A percentile compares a stretch with the other conserved stretches of the same genome.
phyloP scores from a whole-genome alignment of 163 green algal species.

The Picocystis sp. region DNA sequence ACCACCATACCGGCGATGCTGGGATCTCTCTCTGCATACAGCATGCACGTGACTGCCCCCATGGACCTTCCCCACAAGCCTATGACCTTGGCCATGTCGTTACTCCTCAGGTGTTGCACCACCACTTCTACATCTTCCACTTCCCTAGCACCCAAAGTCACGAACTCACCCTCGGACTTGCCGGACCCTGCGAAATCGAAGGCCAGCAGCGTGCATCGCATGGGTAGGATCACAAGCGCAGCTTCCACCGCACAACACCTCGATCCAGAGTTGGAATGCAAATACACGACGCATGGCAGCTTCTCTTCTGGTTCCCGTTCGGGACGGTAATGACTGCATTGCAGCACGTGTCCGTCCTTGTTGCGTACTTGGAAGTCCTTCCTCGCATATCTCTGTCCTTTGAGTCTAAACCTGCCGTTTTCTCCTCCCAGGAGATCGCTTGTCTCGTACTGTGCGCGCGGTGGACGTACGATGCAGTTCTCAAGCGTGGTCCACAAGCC shows the following conservation, averaged over 20 bases:
- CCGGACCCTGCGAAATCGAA: slow-evolving; percentile 84
- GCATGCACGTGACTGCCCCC: slow-evolving; percentile 81
- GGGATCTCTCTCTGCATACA: slow-evolving; percentile 53
- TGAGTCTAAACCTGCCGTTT: no score
- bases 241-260: slow-evolving; percentile 74
- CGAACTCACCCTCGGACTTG: slow-evolving; percentile 68
- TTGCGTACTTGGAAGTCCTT: no score
- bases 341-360: no score
- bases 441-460: no score
- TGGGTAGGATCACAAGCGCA: slow-evolving; percentile 54
- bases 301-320: slow-evolving; percentile 5
- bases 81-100: slow-evolving; percentile 33
- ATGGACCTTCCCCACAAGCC: slow-evolving; percentile 87
- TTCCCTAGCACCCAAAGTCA: slow-evolving; percentile 77
- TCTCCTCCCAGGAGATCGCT: no score
- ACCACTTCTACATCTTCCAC: slow-evolving; percentile 53
- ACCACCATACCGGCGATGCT: slow-evolving; percentile 52
- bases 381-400: no score
- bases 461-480: no score
- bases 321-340: not conserved
- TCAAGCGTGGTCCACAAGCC: no score
- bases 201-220: slow-evolving; percentile 64
- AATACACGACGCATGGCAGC: slow-evolving; percentile 73
- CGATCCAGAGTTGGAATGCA: slow-evolving; percentile 86
- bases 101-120: slow-evolving; percentile 32